Conservation (phyloP, 1,139 yeast species). For the Saccharomyces hybrid region DNA sequence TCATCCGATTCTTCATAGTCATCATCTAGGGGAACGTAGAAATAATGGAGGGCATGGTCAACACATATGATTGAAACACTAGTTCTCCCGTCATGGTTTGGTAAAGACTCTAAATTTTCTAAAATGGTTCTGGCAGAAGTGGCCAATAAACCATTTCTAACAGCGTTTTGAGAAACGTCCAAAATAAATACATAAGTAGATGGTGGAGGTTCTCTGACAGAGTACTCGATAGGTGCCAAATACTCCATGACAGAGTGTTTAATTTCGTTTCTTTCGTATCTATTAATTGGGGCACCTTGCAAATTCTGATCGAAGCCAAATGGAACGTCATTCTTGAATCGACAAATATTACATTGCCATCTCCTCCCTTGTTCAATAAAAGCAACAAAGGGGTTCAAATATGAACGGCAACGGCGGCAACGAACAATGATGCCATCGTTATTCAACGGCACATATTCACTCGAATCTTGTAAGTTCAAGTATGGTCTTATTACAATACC, state of each 20-base stretch:
- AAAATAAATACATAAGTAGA: slow-evolving; percentile 78
- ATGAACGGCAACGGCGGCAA: slow-evolving; percentile 95
- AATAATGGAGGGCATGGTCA: slow-evolving; percentile 77
- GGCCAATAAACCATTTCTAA: slow-evolving; percentile 74
- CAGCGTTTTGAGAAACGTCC: slow-evolving; percentile 78
- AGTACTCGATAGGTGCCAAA: slow-evolving; percentile 88
- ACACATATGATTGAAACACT: slow-evolving; percentile 82
- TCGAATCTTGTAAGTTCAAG: slow-evolving; percentile 59
- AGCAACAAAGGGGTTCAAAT: slow-evolving; percentile 83
- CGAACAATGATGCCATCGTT: slow-evolving; percentile 74
- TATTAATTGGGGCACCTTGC: slow-evolving; percentile 41
- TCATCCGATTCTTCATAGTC: slow-evolving; percentile 48
- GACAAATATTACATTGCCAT: slow-evolving; percentile 95
- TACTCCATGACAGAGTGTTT: slow-evolving; percentile 85
- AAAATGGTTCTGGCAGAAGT: slow-evolving; percentile 82
- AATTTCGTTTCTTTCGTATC: slow-evolving; percentile 73
- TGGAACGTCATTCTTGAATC: slow-evolving; percentile 84
- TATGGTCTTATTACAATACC: slow-evolving; percentile 92
- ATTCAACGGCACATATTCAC: slow-evolving; percentile 66
- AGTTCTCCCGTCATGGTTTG: slow-evolving; percentile 78
- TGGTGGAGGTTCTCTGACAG: slow-evolving; percentile 94
- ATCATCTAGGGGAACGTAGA: slow-evolving; percentile 54
- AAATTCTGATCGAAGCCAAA: slow-evolving; percentile 64
- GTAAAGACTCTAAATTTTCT: slow-evolving; percentile 82
- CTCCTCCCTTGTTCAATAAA: slow-evolving; percentile 73